Base-by-base conservation (phyloP, 208 protist species). In the Trypanosoma rangeli region DNA sequence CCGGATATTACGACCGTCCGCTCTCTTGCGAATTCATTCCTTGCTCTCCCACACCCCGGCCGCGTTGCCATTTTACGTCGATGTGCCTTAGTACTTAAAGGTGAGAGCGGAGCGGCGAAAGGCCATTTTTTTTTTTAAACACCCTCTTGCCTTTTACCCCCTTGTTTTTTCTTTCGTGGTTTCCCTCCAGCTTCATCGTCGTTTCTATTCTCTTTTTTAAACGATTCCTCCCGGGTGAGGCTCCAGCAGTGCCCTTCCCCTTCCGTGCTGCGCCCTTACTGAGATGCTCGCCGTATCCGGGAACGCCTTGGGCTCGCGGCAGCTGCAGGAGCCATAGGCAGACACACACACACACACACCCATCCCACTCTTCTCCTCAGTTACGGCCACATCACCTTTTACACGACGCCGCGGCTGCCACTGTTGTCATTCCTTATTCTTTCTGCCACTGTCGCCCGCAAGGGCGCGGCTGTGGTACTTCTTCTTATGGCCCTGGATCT, bases 401-500 rank as follows among this genome's bases (percentile, higher is more conserved):
- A 26, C n/a, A n/a, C 18, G 49, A 22, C 24, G 49, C 16, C 49
- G 18, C 22, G 12, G 49, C 16, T 18, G 18, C 22, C 49, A 53
- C 26, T 18, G 12, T 67, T 56, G 9, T 55, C 61, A 62, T 68
- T 69, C 56, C 62, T 71, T n/a, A n/a, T n/a, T 49, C 56, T 60
- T 63, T 16, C 73, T 46, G 44, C 48, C 57, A 55, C 46, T 59
- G 35, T 22, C 61, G 18, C 16, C 33, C n/a, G 35, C n/a, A 16
- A 94, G 57, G 0, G 75, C 85, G 31, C 84, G 84, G 57, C 67
- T 84, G 74, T 94, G 85, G 42, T 92, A 94, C 78, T 86, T 88
- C 59, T 86, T 85, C 76, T 91, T 94, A 70, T 92, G 72, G 52
- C 89, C 89, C 66, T 94, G 89, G 44, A 86, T 86, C 72, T 91